phyloP scores from a whole-genome alignment of 495 filamentous ascomycete species.

The Polyplosphaeria fusca region DNA sequence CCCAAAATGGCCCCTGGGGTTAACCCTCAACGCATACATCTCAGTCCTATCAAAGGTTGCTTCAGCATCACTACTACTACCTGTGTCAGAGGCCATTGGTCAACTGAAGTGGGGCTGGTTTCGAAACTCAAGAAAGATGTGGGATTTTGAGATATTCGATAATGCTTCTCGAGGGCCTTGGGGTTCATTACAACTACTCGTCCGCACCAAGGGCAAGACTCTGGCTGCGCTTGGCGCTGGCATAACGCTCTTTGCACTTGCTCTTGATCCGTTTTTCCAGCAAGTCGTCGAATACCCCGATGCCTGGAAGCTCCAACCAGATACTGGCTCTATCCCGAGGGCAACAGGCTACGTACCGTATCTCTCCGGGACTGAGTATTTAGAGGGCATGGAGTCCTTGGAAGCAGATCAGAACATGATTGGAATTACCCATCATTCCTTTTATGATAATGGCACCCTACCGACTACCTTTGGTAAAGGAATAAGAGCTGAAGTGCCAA shows the following conservation, averaged over 20 bases:
- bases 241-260: slow-evolving; percentile 23
- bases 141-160: slow-evolving; percentile 34
- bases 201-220: slow-evolving; percentile 18
- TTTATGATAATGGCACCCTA: slow-evolving; percentile 7
- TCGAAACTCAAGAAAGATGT: slow-evolving; percentile 25
- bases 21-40: slow-evolving; percentile 16
- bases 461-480: not conserved
- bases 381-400: not conserved
- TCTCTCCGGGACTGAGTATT: not conserved
- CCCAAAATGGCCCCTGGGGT: not conserved
- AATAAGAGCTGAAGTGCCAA: slow-evolving; percentile 1
- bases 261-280: slow-evolving; percentile 32
- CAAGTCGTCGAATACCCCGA: slow-evolving; percentile 28
- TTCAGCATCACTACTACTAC: slow-evolving; percentile 20
- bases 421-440: not conserved
- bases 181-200: slow-evolving; percentile 22
- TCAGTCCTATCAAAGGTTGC: slow-evolving; percentile 14
- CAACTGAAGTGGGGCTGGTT: slow-evolving; percentile 34
- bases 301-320: slow-evolving; percentile 8
- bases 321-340: slow-evolving; percentile 5
- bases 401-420: not conserved
- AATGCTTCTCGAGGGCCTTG: slow-evolving; percentile 26
- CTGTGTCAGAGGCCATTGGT: slow-evolving; percentile 23
- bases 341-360: slow-evolving; percentile 4
- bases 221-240: slow-evolving; percentile 25